Conservation (phyloP, 805 yeast species). For the Wickerhamiella kurtzmanii region DNA sequence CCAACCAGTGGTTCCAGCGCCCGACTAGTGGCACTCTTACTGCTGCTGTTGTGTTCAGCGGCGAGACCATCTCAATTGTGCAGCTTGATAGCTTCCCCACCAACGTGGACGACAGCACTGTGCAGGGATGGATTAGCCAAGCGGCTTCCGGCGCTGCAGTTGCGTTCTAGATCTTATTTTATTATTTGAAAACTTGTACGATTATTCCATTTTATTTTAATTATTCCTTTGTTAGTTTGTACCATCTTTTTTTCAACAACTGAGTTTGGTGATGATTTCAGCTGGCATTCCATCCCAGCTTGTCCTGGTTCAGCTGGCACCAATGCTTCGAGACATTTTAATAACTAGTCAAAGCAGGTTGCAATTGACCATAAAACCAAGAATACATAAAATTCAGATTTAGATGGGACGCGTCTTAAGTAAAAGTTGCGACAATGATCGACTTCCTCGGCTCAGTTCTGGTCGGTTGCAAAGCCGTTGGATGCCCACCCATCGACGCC, state of each 20-base stretch:
- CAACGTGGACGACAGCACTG: constrained; percentile 42
- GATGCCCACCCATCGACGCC: too few species aligned
- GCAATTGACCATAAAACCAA: too few species aligned
- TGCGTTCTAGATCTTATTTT: constrained; percentile 1
- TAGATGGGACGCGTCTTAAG: too few species aligned
- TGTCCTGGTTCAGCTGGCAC: too few species aligned
- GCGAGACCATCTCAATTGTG: constrained; percentile 34
- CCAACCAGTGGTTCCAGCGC: constrained; percentile 76
- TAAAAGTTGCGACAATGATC: too few species aligned
- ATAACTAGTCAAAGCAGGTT: too few species aligned
- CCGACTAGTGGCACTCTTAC: constrained; percentile 66
- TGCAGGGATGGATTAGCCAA: constrained; percentile 25
- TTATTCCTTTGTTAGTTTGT: constrained; percentile 1
- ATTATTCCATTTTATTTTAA: constrained; percentile 1
- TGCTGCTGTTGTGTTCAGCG: constrained; percentile 78
- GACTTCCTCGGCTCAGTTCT: too few species aligned
- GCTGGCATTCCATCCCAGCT: too few species aligned
- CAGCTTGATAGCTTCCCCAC: constrained; percentile 50
- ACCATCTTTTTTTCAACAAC: too few species aligned
- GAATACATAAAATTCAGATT: too few species aligned
- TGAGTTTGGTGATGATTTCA: background rate
- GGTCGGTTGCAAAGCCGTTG: too few species aligned
- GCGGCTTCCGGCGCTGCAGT: constrained; percentile 35
- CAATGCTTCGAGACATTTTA: too few species aligned
- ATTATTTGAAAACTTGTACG: constrained; percentile 1